Base-by-base conservation (phyloP, 768 basidiomycete genomes). In the Flagelloscypha sp. region DNA sequence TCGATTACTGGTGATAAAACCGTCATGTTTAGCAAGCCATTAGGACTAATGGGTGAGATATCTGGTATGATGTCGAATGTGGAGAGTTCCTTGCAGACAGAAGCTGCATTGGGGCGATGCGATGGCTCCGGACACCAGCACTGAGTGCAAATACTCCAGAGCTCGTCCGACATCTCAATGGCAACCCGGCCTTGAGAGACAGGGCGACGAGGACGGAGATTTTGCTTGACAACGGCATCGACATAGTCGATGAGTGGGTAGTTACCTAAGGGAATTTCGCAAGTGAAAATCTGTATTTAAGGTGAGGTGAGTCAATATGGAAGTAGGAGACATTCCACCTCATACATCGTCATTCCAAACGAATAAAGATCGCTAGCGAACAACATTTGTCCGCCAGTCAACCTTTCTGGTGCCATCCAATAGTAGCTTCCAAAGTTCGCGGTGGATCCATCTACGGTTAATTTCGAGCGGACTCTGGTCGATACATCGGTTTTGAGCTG, bases 331-430 rank as follows among this genome's bases (percentile, higher is more conserved):
- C 12, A 21, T 22, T 23, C 12, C 22, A 56, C 50, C 49, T 55
- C 54, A 27, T 52, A 52, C 8, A 46, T 38, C 7, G 49, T 55
- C 54, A 55, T 52, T 6, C 37, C 44, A 32, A 53, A 49, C 2
- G 52, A 40, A 30, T 55, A 55, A 12, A 53, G 42, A 18, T 56
- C 52, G 15, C 41, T 44, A 2, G 46, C 38, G 5, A 32, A 22
- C 24, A 37, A 35, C 19, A 44, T 35, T 1, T 31, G 38, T 6
- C 37, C 38, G 12, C 54, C 54, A 9, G 30, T 24, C 22, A 55
- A 40, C 6, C 44, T 27, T 37, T 55, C 52, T 1, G 54, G 52
- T 6, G 52, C 45, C 54, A 54, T 54, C 53, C 54, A 56, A 35
- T 56, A 48, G 12, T 44, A 45, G 17, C 50, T 52, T 5, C 54